Conservation (phyloP, 164 flowering plant species). For the Warburgia ugandensis region DNA sequence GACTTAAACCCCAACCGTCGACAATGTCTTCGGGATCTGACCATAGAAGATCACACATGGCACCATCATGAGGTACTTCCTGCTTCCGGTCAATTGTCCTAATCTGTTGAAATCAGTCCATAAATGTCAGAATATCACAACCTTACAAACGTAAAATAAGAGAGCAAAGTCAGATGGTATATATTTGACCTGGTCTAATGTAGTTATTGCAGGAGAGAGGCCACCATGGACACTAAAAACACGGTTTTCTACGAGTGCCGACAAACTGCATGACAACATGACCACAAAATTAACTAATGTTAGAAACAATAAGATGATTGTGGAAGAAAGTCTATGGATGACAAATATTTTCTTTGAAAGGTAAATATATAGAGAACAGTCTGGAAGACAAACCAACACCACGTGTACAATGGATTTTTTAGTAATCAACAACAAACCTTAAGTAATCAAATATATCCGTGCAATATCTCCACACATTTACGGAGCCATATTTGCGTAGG, state of each 20-base stretch:
- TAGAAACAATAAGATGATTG: too few relatives aligned
- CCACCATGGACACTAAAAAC: conserved; percentile 98
- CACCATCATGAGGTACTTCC: conserved; percentile 99
- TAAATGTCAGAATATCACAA: too few relatives aligned
- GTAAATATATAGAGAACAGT: too few relatives aligned
- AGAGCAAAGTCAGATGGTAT: neutral
- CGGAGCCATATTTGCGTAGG: conserved; percentile 97
- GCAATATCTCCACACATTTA: conserved; percentile 99
- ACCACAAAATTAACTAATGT: too few relatives aligned
- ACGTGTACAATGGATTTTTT: too few relatives aligned
- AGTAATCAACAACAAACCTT: conserved; percentile 48
- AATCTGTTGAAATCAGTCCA: conserved; percentile 72
- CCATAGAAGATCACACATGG: conserved; percentile 99
- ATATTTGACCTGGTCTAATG: conserved; percentile 79
- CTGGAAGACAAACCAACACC: too few relatives aligned
- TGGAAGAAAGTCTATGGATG: too few relatives aligned
- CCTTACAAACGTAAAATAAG: neutral
- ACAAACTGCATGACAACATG: conserved; percentile 44
- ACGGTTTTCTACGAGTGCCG: conserved; percentile 95
- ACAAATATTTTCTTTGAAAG: too few relatives aligned
- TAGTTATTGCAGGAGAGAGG: conserved; percentile 90
- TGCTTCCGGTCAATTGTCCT: conserved; percentile 94
- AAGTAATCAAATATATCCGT: conserved; percentile 97
- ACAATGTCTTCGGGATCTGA: conserved; percentile 98
- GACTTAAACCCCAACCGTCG: conserved; percentile 99